These are phyloP conservation scores for Amesomyces nigricolor DNA, from an alignment of 2,329 filamentous ascomycete genomes.

Conservation along the genomic window DNA sequence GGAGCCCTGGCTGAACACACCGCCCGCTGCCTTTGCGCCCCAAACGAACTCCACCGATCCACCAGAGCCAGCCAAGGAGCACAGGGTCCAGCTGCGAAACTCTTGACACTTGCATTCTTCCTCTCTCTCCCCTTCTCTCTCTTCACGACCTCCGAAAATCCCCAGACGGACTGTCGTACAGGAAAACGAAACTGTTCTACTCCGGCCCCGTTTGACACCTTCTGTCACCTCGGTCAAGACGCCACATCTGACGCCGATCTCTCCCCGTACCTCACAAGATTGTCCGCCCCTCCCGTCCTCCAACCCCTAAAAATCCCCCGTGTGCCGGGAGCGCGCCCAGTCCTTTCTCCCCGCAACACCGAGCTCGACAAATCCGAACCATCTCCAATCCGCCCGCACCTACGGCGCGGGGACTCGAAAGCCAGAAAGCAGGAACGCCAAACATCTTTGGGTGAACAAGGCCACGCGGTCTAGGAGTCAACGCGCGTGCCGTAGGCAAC, in stretches of 20 bases:
- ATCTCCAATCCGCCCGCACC: background rate
- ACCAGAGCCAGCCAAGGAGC: conserved; percentile 5
- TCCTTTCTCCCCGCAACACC: background rate
- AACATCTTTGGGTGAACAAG: too few species aligned
- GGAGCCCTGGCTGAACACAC: conserved; percentile 8
- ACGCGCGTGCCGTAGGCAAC: background rate
- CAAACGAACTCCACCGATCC: conserved; percentile 13
- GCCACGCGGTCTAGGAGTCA: background rate
- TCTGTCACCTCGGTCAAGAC: conserved; percentile 1
- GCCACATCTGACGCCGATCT: conserved; percentile 8
- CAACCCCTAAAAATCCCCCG: background rate
- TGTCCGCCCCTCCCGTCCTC: background rate
- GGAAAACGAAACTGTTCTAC: background rate
- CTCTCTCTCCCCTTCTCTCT: background rate
- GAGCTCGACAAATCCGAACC: background rate
- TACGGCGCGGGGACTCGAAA: background rate
- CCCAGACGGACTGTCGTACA: conserved; percentile 2
- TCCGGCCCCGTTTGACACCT: background rate
- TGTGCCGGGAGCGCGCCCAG: background rate
- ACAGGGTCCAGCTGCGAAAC: conserved; percentile 2
- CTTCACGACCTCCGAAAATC: background rate
- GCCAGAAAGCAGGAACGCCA: background rate
- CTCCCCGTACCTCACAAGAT: background rate
- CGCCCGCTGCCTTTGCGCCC: conserved; percentile 3
- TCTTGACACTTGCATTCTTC: background rate